Conservation (phyloP, 2,329 filamentous ascomycete genomes). For the Trichoderma arundinaceum region DNA sequence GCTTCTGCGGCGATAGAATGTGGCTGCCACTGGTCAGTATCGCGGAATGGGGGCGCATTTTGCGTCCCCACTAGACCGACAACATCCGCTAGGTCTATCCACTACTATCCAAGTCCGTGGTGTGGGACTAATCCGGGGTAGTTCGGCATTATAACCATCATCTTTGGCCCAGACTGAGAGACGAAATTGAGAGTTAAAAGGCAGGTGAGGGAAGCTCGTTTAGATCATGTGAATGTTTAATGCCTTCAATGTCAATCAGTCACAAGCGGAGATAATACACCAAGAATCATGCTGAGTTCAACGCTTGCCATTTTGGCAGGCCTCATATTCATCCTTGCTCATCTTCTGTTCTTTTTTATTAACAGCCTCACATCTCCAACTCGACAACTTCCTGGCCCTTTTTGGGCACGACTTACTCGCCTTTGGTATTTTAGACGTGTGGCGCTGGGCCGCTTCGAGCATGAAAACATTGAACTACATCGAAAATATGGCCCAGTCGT, state of each 20-base stretch:
- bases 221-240: background rate
- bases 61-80: background rate
- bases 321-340: background rate
- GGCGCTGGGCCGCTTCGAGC: constrained; percentile 46
- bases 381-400: constrained; percentile 48
- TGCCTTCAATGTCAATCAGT: background rate
- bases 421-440: constrained; percentile 52
- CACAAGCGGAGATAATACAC: background rate
- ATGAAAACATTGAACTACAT: constrained; percentile 49
- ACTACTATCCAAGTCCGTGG: background rate
- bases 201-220: background rate
- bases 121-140: constrained; percentile 10
- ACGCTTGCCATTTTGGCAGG: background rate
- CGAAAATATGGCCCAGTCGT: constrained; percentile 49
- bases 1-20: background rate
- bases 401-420: constrained; percentile 50
- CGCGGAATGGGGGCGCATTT: background rate
- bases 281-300: background rate
- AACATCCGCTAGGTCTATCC: background rate
- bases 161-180: background rate
- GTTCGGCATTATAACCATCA: background rate
- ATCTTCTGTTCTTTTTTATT: background rate
- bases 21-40: background rate
- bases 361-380: constrained; percentile 8
- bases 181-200: background rate